Evolutionary conservation across 257 asterid genomes (phyloP).

Genomic region (Nicotiana tomentosiformis): DNA sequence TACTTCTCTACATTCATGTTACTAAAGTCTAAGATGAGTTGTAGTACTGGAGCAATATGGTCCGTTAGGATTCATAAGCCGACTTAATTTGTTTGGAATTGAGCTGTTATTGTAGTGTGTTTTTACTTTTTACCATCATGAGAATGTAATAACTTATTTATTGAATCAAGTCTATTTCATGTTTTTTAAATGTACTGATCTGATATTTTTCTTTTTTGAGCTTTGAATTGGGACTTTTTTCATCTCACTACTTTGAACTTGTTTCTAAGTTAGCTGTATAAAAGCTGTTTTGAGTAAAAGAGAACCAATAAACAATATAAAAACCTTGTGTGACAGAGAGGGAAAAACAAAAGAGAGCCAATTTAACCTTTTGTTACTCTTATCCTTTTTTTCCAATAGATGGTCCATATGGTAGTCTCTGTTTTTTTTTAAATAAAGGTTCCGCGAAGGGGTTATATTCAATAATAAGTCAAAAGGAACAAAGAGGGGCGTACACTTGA

Average conservation of each 20-base stretch:
- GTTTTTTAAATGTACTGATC: background rate
- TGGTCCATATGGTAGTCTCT: too few species aligned
- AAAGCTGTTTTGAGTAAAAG: background rate
- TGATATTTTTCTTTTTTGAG: background rate
- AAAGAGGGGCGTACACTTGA: too few species aligned
- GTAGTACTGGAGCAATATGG: background rate
- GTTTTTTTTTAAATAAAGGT: too few species aligned
- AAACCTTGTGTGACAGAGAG: background rate
- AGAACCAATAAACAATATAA: background rate
- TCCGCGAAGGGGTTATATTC: too few species aligned
- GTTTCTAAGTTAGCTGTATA: background rate
- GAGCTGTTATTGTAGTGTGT: background rate
- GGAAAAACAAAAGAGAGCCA: background rate
- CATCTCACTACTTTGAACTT: background rate
- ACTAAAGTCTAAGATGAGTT: background rate
- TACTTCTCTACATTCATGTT: background rate
- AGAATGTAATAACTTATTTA: background rate
- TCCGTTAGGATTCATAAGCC: background rate
- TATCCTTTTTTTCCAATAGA: too few species aligned
- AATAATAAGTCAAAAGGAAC: too few species aligned
- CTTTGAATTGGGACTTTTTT: background rate
- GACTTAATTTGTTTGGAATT: too few species aligned
- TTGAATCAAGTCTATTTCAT: background rate
- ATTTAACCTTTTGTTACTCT: too few species aligned
- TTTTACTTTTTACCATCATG: background rate